Evolutionary conservation across 768 basidiomycete species (phyloP).

Genomic region (Leccinum ochraceum): DNA sequence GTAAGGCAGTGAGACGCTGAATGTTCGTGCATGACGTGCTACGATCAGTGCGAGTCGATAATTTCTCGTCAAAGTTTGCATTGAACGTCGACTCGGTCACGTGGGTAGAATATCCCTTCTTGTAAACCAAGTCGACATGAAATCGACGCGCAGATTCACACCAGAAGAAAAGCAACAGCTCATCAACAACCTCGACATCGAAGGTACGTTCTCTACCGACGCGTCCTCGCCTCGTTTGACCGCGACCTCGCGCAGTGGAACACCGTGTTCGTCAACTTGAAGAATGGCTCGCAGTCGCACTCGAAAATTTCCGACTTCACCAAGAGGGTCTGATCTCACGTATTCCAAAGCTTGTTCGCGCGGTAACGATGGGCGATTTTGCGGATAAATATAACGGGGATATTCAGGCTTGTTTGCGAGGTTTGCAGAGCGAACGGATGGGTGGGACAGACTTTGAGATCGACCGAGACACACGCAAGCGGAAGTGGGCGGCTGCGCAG

Average conservation of each 20-base stretch:
- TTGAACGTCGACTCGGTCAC: background rate
- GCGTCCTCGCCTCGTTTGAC: background rate
- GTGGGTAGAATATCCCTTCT: background rate
- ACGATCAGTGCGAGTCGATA: conserved; percentile 14
- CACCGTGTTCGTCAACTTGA: conserved; percentile 75
- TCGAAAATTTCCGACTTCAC: conserved; percentile 73
- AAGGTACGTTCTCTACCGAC: conserved; percentile 47
- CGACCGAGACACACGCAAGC: conserved; percentile 67
- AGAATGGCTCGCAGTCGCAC: conserved; percentile 70
- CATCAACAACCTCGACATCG: conserved; percentile 75
- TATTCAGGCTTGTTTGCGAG: conserved; percentile 68
- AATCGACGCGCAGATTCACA: conserved; percentile 42
- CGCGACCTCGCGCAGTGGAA: conserved; percentile 47
- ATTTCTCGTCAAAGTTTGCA: conserved; percentile 13
- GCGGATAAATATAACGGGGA: conserved; percentile 77
- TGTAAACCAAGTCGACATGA: conserved; percentile 18
- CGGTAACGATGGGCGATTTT: conserved; percentile 75
- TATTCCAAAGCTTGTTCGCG: conserved; percentile 73
- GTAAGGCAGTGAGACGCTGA: conserved; percentile 6
- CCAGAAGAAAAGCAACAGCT: conserved; percentile 76
- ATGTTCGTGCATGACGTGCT: conserved; percentile 13
- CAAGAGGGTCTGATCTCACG: conserved; percentile 74
- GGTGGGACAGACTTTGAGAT: conserved; percentile 55
- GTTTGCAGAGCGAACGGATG: conserved; percentile 64
- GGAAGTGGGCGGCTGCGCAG: conserved; percentile 71